Conservation (phyloP, 2,329 filamentous ascomycete species). For the Sclerotinia sclerotiorum region DNA sequence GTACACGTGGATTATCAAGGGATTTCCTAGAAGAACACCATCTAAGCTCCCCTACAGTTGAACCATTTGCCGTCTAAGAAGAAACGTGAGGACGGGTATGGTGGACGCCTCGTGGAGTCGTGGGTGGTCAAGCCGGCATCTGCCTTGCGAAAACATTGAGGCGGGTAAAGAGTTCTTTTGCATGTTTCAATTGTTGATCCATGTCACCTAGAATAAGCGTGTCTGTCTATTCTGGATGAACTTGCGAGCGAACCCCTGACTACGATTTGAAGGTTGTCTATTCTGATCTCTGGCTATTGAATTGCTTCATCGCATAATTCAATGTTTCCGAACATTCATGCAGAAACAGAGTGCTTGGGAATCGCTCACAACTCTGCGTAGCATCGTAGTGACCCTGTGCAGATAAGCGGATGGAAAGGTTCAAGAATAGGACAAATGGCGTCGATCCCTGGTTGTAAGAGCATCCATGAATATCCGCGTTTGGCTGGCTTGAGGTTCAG, state of each 20-base stretch:
- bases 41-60: conserved; percentile 6
- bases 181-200: conserved; percentile 18
- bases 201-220: background rate
- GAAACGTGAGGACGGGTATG: conserved; percentile 12
- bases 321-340: conserved; percentile 10
- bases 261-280: background rate
- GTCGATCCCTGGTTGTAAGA: background rate
- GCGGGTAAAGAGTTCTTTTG: background rate
- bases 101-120: background rate
- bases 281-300: background rate
- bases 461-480: background rate
- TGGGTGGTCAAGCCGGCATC: background rate
- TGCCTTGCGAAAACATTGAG: conserved; percentile 8
- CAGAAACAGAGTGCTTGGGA: background rate
- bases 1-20: conserved; percentile 21
- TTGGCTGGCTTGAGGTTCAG: background rate
- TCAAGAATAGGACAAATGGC: conserved; percentile 3
- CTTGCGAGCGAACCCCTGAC: conserved; percentile 10
- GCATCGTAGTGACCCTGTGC: background rate
- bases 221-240: conserved; percentile 8
- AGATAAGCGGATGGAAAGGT: conserved; percentile 11
- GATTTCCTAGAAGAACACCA: conserved; percentile 16
- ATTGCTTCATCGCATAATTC: conserved; percentile 8
- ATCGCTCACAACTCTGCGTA: conserved; percentile 12
- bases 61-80: conserved; percentile 8